phyloP scores from a whole-genome alignment of 495 filamentous ascomycete genomes.

The Sporormia fimetaria region DNA sequence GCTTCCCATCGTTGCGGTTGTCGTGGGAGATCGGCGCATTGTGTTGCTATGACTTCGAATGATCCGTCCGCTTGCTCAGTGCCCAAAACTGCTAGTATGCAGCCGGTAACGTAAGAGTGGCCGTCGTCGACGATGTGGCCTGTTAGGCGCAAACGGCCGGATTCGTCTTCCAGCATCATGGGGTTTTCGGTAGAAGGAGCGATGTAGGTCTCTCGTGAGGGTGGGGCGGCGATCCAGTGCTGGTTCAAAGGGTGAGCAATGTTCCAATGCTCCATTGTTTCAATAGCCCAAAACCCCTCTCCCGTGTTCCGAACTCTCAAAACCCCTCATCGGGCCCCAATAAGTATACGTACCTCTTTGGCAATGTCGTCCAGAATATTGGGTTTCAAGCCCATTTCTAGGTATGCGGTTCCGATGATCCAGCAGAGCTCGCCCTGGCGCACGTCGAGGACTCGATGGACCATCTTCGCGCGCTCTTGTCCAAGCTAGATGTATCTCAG shows the following conservation, averaged over 20 bases:
- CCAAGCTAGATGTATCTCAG: slow-evolving; percentile 46
- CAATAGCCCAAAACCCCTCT: too few species aligned
- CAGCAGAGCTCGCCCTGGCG: slow-evolving; percentile 92
- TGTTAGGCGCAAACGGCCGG: slow-evolving; percentile 73
- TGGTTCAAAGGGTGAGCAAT: slow-evolving; percentile 27
- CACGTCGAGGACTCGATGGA: slow-evolving; percentile 86
- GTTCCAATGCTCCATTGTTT: background rate
- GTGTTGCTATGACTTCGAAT: slow-evolving; percentile 83
- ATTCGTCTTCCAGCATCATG: slow-evolving; percentile 90
- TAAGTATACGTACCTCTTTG: slow-evolving; percentile 53
- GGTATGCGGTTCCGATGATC: slow-evolving; percentile 88
- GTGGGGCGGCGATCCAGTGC: slow-evolving; percentile 80
- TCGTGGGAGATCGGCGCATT: slow-evolving; percentile 70
- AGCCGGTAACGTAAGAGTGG: slow-evolving; percentile 73
- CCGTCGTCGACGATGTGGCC: slow-evolving; percentile 52
- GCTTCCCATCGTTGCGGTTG: slow-evolving; percentile 70
- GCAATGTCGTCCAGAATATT: slow-evolving; percentile 92
- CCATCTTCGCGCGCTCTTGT: slow-evolving; percentile 59
- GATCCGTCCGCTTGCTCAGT: slow-evolving; percentile 86
- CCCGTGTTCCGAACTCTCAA: too few species aligned
- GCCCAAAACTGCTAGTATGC: slow-evolving; percentile 80
- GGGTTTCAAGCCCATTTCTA: slow-evolving; percentile 94
- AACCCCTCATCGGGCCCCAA: too few species aligned
- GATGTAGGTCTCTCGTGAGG: slow-evolving; percentile 65
- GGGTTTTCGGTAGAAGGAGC: slow-evolving; percentile 46